These are phyloP conservation scores for Penicillium crystallinum DNA, from an alignment of 495 filamentous ascomycete genomes.

Conservation along the genomic window DNA sequence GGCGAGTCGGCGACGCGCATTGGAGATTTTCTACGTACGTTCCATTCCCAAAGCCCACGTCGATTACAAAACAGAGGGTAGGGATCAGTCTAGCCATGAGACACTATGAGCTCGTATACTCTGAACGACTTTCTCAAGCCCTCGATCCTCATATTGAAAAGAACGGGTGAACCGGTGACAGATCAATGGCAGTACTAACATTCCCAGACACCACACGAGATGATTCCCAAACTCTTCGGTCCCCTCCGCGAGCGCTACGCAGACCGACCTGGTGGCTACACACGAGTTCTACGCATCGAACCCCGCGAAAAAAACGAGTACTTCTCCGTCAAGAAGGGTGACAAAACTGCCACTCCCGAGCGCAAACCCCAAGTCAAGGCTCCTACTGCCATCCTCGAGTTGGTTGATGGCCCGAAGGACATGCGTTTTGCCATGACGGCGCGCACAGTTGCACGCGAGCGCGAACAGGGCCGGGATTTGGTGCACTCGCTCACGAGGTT, in stretches of 20 bases:
- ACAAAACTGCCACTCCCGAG: slow-evolving; percentile 12
- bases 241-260: slow-evolving; percentile 73
- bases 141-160: neutral
- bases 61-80: neutral
- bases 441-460: slow-evolving; percentile 61
- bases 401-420: slow-evolving; percentile 92
- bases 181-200: slow-evolving; percentile 7
- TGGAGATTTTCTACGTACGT: slow-evolving; percentile 79
- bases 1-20: slow-evolving; percentile 58
- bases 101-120: neutral
- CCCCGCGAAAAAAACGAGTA: slow-evolving; percentile 44
- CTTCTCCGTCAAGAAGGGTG: slow-evolving; percentile 15
- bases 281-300: slow-evolving; percentile 85
- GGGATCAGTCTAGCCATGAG: neutral
- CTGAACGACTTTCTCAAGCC: too few relatives aligned
- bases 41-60: neutral
- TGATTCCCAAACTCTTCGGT: slow-evolving; percentile 85
- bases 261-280: slow-evolving; percentile 85
- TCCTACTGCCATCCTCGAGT: slow-evolving; percentile 83
- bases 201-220: slow-evolving; percentile 54
- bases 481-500: slow-evolving; percentile 64
- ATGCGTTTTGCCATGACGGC: slow-evolving; percentile 94
- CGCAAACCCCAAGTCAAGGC: slow-evolving; percentile 63
- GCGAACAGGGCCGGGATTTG: slow-evolving; percentile 42
- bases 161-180: neutral